phyloP scores from a whole-genome alignment of 805 yeast genomes.

The Saccharomycopsis guyanensis region DNA sequence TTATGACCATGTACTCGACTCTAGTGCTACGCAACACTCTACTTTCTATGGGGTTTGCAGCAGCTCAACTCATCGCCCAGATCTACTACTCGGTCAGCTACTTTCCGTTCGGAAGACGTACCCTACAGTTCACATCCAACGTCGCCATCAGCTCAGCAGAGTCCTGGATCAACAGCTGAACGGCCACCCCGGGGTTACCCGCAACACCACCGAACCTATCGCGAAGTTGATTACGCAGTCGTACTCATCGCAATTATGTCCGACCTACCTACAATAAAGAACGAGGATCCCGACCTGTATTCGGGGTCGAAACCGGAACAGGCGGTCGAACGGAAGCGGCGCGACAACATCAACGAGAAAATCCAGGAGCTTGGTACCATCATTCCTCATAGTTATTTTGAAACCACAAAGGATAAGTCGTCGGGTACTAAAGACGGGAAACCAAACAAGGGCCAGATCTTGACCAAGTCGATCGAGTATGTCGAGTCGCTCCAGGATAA shows the following conservation, averaged over 20 bases:
- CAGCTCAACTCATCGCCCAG: conserved; percentile 79
- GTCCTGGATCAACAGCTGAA: conserved; percentile 17
- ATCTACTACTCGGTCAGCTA: conserved; percentile 84
- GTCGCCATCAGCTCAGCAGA: conserved; percentile 49
- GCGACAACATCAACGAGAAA: conserved; percentile 51
- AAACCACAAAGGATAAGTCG: conserved; percentile 26
- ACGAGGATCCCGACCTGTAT: background rate
- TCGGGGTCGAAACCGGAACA: conserved; percentile 22
- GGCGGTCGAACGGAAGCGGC: conserved; percentile 37
- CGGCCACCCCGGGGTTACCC: too few species aligned
- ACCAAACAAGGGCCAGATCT: conserved; percentile 77
- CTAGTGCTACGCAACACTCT: conserved; percentile 60
- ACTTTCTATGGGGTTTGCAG: conserved; percentile 66
- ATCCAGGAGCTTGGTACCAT: conserved; percentile 43
- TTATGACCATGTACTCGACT: conserved; percentile 72
- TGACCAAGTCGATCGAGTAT: conserved; percentile 69
- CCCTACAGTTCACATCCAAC: conserved; percentile 48
- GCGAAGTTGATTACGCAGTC: too few species aligned
- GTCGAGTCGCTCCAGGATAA: conserved; percentile 57
- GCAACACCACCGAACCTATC: too few species aligned
- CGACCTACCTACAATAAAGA: background rate
- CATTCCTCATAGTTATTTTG: conserved; percentile 40
- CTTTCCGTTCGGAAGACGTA: conserved; percentile 91
- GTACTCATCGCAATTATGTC: background rate
- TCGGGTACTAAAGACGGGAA: conserved; percentile 73